These are phyloP conservation scores for Psilocybe sp. DNA, from an alignment of 768 basidiomycete genomes.

Conservation along the genomic window DNA sequence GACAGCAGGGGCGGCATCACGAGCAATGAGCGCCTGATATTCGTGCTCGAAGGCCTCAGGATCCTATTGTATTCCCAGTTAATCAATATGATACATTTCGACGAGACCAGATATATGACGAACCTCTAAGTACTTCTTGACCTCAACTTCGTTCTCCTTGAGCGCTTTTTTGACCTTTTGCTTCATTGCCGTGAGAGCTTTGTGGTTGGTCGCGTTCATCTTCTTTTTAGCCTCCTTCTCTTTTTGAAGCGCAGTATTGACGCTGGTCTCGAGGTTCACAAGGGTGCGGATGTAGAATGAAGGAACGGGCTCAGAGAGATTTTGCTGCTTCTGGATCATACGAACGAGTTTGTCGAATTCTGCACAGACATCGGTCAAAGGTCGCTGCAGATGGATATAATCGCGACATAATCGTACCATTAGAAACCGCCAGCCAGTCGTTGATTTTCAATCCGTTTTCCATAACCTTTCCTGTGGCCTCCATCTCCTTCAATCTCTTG, in stretches of 20 bases:
- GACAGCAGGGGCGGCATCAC: constrained; percentile 35
- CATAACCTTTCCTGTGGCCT: constrained; percentile 85
- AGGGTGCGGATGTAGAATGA: constrained; percentile 81
- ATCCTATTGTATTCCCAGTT: constrained; percentile 49
- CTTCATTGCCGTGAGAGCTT: constrained; percentile 95
- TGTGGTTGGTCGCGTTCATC: constrained; percentile 92
- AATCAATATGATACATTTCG: not conserved
- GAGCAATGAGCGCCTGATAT: constrained; percentile 53
- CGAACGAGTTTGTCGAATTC: constrained; percentile 96
- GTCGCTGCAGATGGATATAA: not conserved
- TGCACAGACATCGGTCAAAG: constrained; percentile 25
- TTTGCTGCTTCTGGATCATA: constrained; percentile 85
- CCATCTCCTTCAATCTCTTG: constrained; percentile 93
- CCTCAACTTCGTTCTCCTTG: constrained; percentile 84
- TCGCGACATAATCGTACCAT: constrained; percentile 50
- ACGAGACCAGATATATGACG: constrained; percentile 14
- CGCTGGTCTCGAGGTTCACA: constrained; percentile 68
- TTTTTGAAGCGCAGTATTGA: constrained; percentile 71
- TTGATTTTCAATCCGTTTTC: constrained; percentile 95
- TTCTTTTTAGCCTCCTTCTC: constrained; percentile 96
- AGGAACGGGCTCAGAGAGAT: constrained; percentile 82
- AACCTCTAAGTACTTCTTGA: constrained; percentile 80
- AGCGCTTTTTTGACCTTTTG: constrained; percentile 91
- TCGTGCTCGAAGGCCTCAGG: constrained; percentile 84
- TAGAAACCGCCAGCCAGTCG: constrained; percentile 92